Conservation (phyloP, 2,329 filamentous ascomycete genomes). For the Plenodomus lindquistii region DNA sequence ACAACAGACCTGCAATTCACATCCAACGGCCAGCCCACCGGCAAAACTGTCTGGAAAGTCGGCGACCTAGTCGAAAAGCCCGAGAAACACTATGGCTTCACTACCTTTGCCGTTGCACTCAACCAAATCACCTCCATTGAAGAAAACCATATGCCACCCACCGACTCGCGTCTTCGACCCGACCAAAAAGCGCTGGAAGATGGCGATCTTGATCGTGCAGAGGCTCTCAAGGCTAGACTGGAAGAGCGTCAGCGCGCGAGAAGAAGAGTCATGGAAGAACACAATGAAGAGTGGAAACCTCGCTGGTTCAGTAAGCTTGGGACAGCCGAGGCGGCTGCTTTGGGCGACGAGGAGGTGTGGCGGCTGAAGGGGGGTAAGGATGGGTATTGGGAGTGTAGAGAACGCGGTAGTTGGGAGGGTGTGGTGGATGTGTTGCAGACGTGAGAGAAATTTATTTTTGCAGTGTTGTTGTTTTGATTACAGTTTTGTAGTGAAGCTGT, state of each 20-base stretch:
- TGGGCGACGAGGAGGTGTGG: constrained; percentile 54
- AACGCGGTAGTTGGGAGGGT: constrained; percentile 66
- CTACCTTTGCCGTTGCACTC: constrained; percentile 79
- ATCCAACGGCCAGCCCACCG: constrained; percentile 62
- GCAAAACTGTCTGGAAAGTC: constrained; percentile 75
- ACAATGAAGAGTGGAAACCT: constrained; percentile 72
- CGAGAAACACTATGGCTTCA: constrained; percentile 82
- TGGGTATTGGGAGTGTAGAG: constrained; percentile 90
- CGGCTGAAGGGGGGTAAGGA: constrained; percentile 77
- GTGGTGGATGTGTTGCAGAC: constrained; percentile 59
- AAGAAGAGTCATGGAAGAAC: constrained; percentile 74
- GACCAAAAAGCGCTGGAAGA: constrained; percentile 86
- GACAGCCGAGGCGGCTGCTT: constrained; percentile 31
- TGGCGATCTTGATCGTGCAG: constrained; percentile 80
- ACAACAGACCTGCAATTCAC: constrained; percentile 72
- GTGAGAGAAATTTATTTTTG: constrained; percentile 1
- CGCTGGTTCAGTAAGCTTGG: constrained; percentile 79
- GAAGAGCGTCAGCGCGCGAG: constrained; percentile 84
- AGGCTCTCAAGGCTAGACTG: constrained; percentile 77
- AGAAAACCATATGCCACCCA: constrained; percentile 71
- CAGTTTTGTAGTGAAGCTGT: no score
- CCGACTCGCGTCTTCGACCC: constrained; percentile 80
- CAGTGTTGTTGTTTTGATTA: no score
- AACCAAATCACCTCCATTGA: constrained; percentile 89
- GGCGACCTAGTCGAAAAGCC: constrained; percentile 79